Evolutionary conservation across 208 protist species (phyloP).

Genomic region (Trypanosoma avium): DNA sequence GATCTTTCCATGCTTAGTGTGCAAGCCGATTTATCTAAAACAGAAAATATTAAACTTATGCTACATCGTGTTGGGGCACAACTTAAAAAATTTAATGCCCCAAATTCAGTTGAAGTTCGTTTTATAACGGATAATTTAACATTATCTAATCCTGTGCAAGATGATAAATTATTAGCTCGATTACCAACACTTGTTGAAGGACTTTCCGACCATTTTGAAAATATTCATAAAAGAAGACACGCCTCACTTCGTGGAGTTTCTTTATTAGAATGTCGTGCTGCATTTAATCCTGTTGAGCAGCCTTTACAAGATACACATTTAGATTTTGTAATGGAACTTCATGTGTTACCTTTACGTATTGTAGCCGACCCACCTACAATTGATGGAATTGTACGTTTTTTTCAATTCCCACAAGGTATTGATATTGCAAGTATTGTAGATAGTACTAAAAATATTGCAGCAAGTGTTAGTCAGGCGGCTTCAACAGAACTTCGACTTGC

Average conservation of each 20-base stretch:
- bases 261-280: constrained; percentile 55
- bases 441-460: constrained; percentile 45
- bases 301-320: constrained; percentile 58
- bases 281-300: constrained; percentile 69
- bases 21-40: constrained; percentile 51
- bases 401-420: constrained; percentile 57
- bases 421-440: constrained; percentile 50
- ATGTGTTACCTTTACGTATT: constrained; percentile 73
- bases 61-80: constrained; percentile 52
- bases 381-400: constrained; percentile 55
- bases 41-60: constrained; percentile 42
- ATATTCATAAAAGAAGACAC: constrained; percentile 8
- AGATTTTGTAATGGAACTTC: constrained; percentile 66
- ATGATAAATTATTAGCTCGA: constrained; percentile 14
- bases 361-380: constrained; percentile 69
- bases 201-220: constrained; percentile 22
- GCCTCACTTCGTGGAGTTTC: constrained; percentile 28
- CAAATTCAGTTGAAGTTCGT: constrained; percentile 50
- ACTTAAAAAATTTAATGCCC: constrained; percentile 54
- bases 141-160: constrained; percentile 51
- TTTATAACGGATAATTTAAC: constrained; percentile 70
- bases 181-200: constrained; percentile 41
- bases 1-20: constrained; percentile 53
- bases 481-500: constrained; percentile 59
- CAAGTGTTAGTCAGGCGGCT: constrained; percentile 55